These are phyloP conservation scores for Fusarium graminum DNA, from an alignment of 2,329 filamentous ascomycete genomes.

Conservation along the genomic window DNA sequence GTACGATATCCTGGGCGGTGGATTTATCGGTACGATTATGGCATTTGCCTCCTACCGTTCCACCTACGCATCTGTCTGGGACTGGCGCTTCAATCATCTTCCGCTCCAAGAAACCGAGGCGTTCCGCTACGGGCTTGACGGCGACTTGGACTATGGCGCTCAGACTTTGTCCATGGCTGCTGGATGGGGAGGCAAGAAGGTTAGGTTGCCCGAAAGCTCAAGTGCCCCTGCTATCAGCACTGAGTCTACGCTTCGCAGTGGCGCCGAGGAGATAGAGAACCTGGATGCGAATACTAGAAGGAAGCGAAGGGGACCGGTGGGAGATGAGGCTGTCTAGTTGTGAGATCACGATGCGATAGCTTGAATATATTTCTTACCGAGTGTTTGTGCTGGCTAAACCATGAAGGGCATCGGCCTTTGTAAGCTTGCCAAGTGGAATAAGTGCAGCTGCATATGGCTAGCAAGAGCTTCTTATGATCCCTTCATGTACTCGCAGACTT, in stretches of 20 bases:
- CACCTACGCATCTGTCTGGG: conserved; percentile 76
- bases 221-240: conserved; percentile 22
- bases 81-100: conserved; percentile 77
- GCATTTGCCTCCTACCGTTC: conserved; percentile 74
- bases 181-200: conserved; percentile 47
- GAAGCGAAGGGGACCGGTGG: conserved; percentile 29
- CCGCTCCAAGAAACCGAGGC: conserved; percentile 63
- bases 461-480: too few relatives aligned
- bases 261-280: conserved; percentile 36
- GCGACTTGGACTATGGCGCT: conserved; percentile 32
- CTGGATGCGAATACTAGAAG: conserved; percentile 35
- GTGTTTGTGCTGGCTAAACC: background rate
- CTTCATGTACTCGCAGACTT: too few relatives aligned
- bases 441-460: too few relatives aligned
- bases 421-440: background rate
- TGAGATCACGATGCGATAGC: background rate
- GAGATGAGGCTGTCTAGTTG: conserved; percentile 38
- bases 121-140: conserved; percentile 49
- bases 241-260: conserved; percentile 30
- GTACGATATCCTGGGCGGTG: conserved; percentile 77
- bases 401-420: background rate
- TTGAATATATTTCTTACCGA: background rate
- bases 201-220: conserved; percentile 29
- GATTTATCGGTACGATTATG: conserved; percentile 71
- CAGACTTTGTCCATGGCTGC: conserved; percentile 46